These are phyloP conservation scores for Verticillium tricorpus DNA, from an alignment of 2,329 filamentous ascomycete species.

Conservation along the genomic window DNA sequence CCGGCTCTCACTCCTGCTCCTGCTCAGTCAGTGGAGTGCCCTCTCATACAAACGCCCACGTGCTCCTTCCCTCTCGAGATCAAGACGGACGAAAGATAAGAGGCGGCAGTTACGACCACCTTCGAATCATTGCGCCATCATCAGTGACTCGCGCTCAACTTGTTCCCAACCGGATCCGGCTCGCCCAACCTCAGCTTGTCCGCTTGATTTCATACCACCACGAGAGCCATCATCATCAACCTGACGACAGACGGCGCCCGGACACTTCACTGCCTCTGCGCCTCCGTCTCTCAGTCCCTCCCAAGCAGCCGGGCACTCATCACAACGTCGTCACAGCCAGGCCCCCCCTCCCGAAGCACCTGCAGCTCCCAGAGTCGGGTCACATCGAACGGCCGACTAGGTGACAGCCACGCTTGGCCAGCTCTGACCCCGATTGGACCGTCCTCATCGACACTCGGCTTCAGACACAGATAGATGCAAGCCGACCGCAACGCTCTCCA, in stretches of 20 bases:
- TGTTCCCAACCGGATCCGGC: neutral
- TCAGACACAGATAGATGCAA: neutral
- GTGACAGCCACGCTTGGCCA: slow-evolving; percentile 6
- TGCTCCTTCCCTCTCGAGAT: neutral
- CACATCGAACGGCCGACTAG: neutral
- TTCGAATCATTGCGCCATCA: neutral
- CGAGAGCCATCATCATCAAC: neutral
- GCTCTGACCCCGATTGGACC: slow-evolving; percentile 10
- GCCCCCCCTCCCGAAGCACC: neutral
- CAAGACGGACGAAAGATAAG: neutral
- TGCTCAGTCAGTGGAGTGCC: neutral
- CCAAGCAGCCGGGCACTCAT: neutral
- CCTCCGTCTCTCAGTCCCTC: neutral
- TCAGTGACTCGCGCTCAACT: neutral
- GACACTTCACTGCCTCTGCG: neutral
- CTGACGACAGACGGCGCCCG: neutral
- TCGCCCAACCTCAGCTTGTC: neutral
- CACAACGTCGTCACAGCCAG: neutral
- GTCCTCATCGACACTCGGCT: neutral
- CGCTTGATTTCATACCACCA: neutral
- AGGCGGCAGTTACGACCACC: neutral
- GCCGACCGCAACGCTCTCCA: neutral
- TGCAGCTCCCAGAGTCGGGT: neutral
- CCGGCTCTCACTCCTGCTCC: neutral
- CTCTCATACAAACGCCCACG: neutral